These are phyloP conservation scores for Poa pratensis DNA, from an alignment of 176 grass and related monocot species.

Conservation along the genomic window DNA sequence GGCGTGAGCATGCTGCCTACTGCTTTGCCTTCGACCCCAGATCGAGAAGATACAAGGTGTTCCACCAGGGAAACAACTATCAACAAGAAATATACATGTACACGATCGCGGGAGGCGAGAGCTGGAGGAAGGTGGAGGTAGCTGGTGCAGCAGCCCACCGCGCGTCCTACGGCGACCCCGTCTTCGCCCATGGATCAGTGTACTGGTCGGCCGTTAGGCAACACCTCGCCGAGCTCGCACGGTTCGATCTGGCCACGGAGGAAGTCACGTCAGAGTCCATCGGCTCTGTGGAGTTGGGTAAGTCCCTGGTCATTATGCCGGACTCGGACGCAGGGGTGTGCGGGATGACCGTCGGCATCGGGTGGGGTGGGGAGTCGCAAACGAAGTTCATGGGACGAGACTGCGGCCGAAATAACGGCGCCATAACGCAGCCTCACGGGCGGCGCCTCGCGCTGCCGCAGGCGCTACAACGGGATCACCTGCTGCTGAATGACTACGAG, in stretches of 20 bases:
- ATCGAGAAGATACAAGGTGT: not conserved
- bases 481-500: not conserved
- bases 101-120: not conserved
- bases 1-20: not conserved
- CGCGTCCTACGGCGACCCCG: not conserved
- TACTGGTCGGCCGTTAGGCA: not conserved
- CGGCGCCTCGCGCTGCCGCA: not conserved
- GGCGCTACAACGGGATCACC: not conserved
- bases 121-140: not conserved
- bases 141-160: not conserved
- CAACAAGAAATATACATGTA: not conserved
- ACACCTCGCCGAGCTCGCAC: not conserved
- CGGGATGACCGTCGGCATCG: not conserved
- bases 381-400: not conserved
- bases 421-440: not conserved
- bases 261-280: not conserved
- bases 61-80: not conserved
- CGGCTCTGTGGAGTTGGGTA: not conserved
- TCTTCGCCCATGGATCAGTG: not conserved
- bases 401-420: not conserved
- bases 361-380: not conserved
- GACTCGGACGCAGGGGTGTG: not conserved
- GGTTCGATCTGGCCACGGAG: not conserved
- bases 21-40: slow-evolving; percentile 27
- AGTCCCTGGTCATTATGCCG: not conserved